phyloP scores from a whole-genome alignment of 805 yeast species.

The Cyberlindnera samutprakarnensis region DNA sequence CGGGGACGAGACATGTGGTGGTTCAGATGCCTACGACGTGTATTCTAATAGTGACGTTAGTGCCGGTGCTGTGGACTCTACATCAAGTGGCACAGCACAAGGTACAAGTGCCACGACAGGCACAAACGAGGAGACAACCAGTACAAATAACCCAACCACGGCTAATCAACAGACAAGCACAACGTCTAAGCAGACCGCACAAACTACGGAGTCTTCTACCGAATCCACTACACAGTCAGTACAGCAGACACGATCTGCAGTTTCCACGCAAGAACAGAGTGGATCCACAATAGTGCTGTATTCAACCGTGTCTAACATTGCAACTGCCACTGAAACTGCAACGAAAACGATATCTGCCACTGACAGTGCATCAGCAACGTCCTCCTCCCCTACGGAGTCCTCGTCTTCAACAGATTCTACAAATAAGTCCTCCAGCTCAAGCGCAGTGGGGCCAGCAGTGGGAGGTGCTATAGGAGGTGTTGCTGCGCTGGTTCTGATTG shows the following conservation, averaged over 20 bases:
- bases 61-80: conserved; percentile 3
- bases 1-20: conserved; percentile 55
- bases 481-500: conserved; percentile 36
- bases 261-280: conserved; percentile 11
- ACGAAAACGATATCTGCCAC: conserved; percentile 7
- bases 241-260: conserved; percentile 21
- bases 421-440: not conserved
- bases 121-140: conserved; percentile 15
- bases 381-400: conserved; percentile 14
- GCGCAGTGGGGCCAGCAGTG: conserved; percentile 50
- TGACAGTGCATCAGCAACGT: conserved; percentile 19
- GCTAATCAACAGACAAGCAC: conserved; percentile 13
- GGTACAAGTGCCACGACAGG: not conserved
- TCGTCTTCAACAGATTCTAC: conserved; percentile 5
- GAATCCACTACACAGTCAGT: conserved; percentile 17
- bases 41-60: conserved; percentile 27
- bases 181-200: conserved; percentile 16
- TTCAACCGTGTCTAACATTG: conserved; percentile 12
- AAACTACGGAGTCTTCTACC: conserved; percentile 16
- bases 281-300: conserved; percentile 16
- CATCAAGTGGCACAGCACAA: conserved; percentile 3
- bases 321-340: conserved; percentile 8
- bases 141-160: conserved; percentile 5
- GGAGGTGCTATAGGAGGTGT: conserved; percentile 58
- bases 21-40: conserved; percentile 39